A percentile compares a stretch with the other conserved stretches of the same genome.
Conservation (phyloP, 2,329 filamentous ascomycete species). For the Aspergillus pseudoterreus region DNA sequence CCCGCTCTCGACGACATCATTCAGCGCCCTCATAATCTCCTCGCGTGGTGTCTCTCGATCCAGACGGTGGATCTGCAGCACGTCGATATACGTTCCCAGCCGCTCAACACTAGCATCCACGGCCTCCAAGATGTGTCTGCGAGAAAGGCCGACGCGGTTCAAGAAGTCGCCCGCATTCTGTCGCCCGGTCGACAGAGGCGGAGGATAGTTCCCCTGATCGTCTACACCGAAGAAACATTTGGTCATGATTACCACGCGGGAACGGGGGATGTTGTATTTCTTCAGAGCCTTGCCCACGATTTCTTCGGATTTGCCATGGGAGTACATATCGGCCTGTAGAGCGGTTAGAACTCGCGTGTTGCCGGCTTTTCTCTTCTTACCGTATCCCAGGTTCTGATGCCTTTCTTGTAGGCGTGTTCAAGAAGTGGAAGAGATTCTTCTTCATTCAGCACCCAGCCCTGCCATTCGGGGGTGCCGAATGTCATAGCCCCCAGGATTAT, state of each 20-base stretch:
- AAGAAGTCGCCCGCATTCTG: slow-evolving; percentile 27
- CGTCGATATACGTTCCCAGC: slow-evolving; percentile 54
- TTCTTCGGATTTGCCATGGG: slow-evolving; percentile 60
- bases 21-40: slow-evolving; percentile 51
- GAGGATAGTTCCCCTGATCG: slow-evolving; percentile 25
- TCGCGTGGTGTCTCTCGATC: slow-evolving; percentile 50
- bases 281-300: slow-evolving; percentile 66
- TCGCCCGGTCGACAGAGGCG: slow-evolving; percentile 19
- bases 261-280: slow-evolving; percentile 62
- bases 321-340: slow-evolving; percentile 39
- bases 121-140: slow-evolving; percentile 63
- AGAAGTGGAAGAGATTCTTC: slow-evolving; percentile 33
- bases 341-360: neutral
- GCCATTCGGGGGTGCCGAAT: slow-evolving; percentile 34
- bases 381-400: slow-evolving; percentile 42
- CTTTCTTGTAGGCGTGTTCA: slow-evolving; percentile 33
- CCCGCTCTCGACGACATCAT: slow-evolving; percentile 42
- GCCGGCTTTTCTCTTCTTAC: slow-evolving; percentile 10
- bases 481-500: slow-evolving; percentile 56
- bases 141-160: slow-evolving; percentile 50
- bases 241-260: slow-evolving; percentile 62
- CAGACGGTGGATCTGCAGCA: slow-evolving; percentile 54
- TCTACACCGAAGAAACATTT: slow-evolving; percentile 53
- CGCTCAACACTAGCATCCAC: slow-evolving; percentile 55
- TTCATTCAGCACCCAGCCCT: slow-evolving; percentile 37